A percentile compares a stretch with the other conserved stretches of the same genome.
phyloP scores from a whole-genome alignment of 139 green algal species.

The Chlorella sp. region DNA sequence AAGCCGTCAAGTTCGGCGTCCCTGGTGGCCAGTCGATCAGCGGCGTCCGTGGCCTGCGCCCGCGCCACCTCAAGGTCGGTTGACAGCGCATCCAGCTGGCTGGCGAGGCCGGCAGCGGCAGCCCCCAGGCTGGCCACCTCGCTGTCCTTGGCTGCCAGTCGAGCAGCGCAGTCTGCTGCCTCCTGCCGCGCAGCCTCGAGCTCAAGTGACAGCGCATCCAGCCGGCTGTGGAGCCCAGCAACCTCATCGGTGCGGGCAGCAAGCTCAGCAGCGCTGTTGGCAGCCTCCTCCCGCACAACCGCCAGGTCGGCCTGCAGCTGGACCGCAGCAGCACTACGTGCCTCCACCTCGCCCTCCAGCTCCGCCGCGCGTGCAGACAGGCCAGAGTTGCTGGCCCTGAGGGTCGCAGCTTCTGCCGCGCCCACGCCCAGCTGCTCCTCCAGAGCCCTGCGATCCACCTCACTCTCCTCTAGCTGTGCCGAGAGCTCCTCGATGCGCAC shows the following conservation, averaged over 20 bases:
- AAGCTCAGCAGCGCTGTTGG: neutral
- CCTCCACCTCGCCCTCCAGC: neutral
- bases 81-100: no score
- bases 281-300: neutral
- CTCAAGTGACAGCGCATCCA: no score
- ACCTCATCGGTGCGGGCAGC: neutral
- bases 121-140: no score
- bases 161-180: no score
- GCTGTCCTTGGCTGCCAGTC: no score
- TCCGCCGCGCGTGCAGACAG: neutral
- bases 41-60: no score
- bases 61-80: no score
- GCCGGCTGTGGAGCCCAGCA: neutral
- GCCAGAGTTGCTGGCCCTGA: neutral
- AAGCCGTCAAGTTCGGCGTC: no score
- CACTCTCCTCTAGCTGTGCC: neutral
- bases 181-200: no score
- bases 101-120: no score
- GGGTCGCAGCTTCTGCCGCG: neutral
- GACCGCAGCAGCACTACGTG: neutral
- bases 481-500: neutral
- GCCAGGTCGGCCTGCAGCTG: neutral
- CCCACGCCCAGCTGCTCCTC: neutral
- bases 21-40: no score
- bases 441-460: neutral